A percentile compares a stretch with the other conserved stretches of the same genome.
phyloP scores from a whole-genome alignment of 1,139 yeast genomes.

The Candida pseudoviswanathii region DNA sequence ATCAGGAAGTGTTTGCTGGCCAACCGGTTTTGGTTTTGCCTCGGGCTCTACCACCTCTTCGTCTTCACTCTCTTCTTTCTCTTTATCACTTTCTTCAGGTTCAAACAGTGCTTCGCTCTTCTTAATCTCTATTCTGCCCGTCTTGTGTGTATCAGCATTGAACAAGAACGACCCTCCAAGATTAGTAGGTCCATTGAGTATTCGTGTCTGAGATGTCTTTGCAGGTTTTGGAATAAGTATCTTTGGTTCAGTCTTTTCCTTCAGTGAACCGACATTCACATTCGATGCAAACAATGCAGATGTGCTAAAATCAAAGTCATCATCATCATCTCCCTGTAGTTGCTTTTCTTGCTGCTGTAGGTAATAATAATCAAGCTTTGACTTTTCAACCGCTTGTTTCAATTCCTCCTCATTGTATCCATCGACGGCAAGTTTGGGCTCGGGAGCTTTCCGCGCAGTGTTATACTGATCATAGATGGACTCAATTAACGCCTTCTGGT shows the following conservation, averaged over 20 bases:
- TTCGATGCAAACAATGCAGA: slow-evolving; percentile 17
- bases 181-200: neutral
- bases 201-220: neutral
- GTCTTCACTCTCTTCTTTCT: neutral
- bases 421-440: slow-evolving; percentile 3
- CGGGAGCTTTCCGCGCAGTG: neutral
- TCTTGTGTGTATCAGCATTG: slow-evolving; percentile 9
- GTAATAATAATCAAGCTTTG: slow-evolving; percentile 37
- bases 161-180: slow-evolving; percentile 15
- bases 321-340: slow-evolving; percentile 9
- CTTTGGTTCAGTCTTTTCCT: neutral
- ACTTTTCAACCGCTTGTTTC: slow-evolving; percentile 47
- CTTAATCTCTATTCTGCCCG: slow-evolving; percentile 10
- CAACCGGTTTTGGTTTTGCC: slow-evolving; percentile 5
- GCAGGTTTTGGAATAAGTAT: neutral
- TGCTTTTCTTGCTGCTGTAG: slow-evolving; percentile 23
- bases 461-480: slow-evolving; percentile 38
- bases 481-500: slow-evolving; percentile 36
- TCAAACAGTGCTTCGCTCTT: slow-evolving; percentile 10
- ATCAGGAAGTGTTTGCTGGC: slow-evolving; percentile 23
- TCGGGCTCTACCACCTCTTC: neutral
- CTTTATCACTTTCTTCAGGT: slow-evolving; percentile 11
- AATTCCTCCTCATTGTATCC: slow-evolving; percentile 38
- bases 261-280: neutral
- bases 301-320: slow-evolving; percentile 14